These are phyloP conservation scores for Botrytis cinerea DNA, from an alignment of 2,329 filamentous ascomycete species.

Conservation along the genomic window DNA sequence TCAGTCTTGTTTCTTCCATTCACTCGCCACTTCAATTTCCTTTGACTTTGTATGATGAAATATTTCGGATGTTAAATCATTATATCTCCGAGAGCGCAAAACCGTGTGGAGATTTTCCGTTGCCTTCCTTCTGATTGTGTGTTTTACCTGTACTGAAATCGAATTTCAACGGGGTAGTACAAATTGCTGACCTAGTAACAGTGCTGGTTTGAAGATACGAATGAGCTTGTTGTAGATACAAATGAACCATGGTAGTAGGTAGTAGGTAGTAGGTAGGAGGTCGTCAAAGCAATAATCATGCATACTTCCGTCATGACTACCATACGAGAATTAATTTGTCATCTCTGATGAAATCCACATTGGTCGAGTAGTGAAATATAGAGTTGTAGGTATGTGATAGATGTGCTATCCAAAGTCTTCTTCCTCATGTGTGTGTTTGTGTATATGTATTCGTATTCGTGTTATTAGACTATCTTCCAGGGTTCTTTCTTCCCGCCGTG, in stretches of 20 bases:
- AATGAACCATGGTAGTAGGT: not conserved
- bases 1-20: not conserved
- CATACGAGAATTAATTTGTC: too few species aligned
- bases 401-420: not conserved
- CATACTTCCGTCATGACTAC: not conserved
- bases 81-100: constrained; percentile 90
- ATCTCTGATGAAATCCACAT: not conserved
- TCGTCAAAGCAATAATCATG: not conserved
- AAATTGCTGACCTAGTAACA: not conserved
- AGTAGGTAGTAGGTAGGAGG: not conserved
- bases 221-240: not conserved
- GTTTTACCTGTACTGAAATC: not conserved
- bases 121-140: constrained; percentile 98
- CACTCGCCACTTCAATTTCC: not conserved
- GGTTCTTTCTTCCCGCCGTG: not conserved
- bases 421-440: not conserved
- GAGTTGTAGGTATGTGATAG: not conserved
- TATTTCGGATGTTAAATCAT: constrained; percentile 96
- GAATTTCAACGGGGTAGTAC: not conserved
- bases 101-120: constrained; percentile 94
- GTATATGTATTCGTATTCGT: not conserved
- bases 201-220: not conserved
- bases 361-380: not conserved
- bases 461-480: not conserved
- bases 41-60: constrained; percentile 43